Conservation (phyloP, 371 early-diverging fungal genomes). For the Apophysomyces variabilis region DNA sequence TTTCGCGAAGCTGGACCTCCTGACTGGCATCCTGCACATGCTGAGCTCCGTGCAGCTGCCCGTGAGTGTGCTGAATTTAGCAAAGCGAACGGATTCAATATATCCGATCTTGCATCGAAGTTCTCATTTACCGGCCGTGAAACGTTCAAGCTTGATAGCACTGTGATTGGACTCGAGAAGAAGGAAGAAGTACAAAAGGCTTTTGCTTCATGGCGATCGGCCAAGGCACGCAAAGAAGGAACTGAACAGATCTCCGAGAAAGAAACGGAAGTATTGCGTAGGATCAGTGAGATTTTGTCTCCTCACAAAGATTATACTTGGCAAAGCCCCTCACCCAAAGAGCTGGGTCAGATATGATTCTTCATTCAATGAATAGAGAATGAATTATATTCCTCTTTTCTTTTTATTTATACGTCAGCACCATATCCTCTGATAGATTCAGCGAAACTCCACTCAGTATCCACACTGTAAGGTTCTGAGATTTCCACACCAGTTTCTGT, state of each 20-base stretch:
- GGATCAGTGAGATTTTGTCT: slow-evolving; percentile 31
- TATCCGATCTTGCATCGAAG: slow-evolving; percentile 67
- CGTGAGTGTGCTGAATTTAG: slow-evolving; percentile 48
- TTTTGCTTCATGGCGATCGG: slow-evolving; percentile 49
- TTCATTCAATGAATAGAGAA: not conserved
- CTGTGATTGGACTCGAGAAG: slow-evolving; percentile 71
- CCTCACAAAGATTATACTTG: slow-evolving; percentile 49
- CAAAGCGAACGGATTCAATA: slow-evolving; percentile 39
- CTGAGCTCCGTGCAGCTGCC: slow-evolving; percentile 59
- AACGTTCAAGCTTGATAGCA: slow-evolving; percentile 51
- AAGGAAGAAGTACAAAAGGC: slow-evolving; percentile 67
- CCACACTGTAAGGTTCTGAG: slow-evolving; percentile 86
- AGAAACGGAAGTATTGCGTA: slow-evolving; percentile 29
- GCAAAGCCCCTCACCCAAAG: slow-evolving; percentile 51
- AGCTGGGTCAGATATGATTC: slow-evolving; percentile 19
- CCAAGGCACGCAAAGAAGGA: slow-evolving; percentile 38
- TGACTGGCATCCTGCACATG: slow-evolving; percentile 80
- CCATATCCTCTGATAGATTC: slow-evolving; percentile 91
- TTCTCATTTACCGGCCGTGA: slow-evolving; percentile 64
- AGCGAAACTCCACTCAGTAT: slow-evolving; percentile 96
- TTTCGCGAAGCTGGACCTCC: slow-evolving; percentile 64
- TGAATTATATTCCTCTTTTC: not conserved
- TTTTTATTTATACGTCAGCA: slow-evolving; percentile 41
- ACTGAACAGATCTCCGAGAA: slow-evolving; percentile 19
- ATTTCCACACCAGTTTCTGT: slow-evolving; percentile 83